Conservation (phyloP, 495 filamentous ascomycete species). For the Margaritispora aquatica region DNA sequence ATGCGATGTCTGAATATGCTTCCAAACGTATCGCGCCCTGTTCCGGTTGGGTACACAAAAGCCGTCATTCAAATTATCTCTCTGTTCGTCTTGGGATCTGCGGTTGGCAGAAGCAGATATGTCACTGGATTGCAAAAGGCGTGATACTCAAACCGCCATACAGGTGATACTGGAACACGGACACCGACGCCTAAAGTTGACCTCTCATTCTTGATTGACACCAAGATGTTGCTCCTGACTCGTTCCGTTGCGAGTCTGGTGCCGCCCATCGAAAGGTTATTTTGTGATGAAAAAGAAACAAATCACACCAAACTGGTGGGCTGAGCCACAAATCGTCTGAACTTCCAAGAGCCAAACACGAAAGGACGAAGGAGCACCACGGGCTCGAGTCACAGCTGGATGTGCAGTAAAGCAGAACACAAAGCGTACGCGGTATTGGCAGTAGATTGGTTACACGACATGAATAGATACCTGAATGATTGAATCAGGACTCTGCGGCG, state of each 20-base stretch:
- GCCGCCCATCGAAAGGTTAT: slow-evolving; percentile 5
- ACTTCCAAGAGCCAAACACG: neutral
- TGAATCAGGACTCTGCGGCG: neutral
- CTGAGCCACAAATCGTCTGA: slow-evolving; percentile 16
- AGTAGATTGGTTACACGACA: no score
- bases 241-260: slow-evolving; percentile 12
- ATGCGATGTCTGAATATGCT: neutral
- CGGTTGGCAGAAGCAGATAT: no score
- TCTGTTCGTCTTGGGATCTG: neutral
- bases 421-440: neutral
- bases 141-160: neutral
- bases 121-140: no score
- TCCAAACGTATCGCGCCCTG: neutral
- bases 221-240: slow-evolving; percentile 8
- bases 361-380: slow-evolving; percentile 9
- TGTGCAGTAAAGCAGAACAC: neutral
- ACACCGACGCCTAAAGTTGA: slow-evolving; percentile 13
- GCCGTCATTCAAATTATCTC: neutral
- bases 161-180: neutral
- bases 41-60: neutral
- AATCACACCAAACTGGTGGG: neutral
- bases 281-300: neutral
- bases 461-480: neutral
- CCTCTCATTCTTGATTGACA: slow-evolving; percentile 21
- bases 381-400: neutral